Conservation (phyloP, 345 rosid species). For the Raphanus sativus region DNA sequence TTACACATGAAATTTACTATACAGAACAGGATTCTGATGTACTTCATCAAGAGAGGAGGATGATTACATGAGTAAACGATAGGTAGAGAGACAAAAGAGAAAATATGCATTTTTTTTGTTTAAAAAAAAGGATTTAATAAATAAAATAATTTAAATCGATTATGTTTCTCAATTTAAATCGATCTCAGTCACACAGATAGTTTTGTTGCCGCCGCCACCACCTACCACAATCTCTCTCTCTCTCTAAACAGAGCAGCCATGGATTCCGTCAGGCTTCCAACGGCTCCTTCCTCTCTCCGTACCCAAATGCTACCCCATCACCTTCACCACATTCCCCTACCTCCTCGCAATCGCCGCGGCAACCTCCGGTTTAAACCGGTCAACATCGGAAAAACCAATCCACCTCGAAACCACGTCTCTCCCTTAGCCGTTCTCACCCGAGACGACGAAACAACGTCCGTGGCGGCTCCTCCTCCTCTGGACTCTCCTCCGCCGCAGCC, state of each 20-base stretch:
- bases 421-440: constrained; percentile 29
- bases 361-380: constrained; percentile 26
- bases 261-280: constrained; percentile 30
- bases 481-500: constrained; percentile 21
- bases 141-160: too few species aligned
- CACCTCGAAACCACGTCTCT: constrained; percentile 30
- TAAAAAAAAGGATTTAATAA: too few species aligned
- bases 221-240: not conserved
- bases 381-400: constrained; percentile 30
- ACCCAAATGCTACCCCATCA: constrained; percentile 7
- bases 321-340: constrained; percentile 18
- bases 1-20: too few species aligned
- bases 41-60: too few species aligned
- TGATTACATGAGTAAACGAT: too few species aligned
- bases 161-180: not conserved
- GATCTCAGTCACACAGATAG: not conserved
- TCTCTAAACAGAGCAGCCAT: constrained; percentile 30
- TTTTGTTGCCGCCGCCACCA: constrained; percentile 9
- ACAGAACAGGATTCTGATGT: too few species aligned
- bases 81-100: too few species aligned
- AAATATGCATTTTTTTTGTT: too few species aligned
- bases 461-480: constrained; percentile 1
- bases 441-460: constrained; percentile 25
- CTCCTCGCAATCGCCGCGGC: not conserved
- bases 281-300: constrained; percentile 28